Base-by-base conservation (phyloP, 179 eudicot genomes). In the Patellifolia procumbens region DNA sequence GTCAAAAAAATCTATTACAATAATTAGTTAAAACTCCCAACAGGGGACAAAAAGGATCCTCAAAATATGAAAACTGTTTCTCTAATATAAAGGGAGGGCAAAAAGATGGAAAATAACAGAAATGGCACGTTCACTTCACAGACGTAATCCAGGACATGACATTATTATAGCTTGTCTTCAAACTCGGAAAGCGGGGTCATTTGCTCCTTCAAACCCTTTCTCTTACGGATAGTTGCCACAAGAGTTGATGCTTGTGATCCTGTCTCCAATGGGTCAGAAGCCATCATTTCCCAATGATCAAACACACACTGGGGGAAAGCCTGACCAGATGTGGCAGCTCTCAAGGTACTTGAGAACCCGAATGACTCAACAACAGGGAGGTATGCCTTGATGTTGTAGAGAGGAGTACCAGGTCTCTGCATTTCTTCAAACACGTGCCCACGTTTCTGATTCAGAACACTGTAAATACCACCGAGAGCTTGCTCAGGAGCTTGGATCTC, bases 291-390 rank as follows among this genome's bases (percentile, higher is more conserved):
- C 80, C 80, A 77, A 24, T 77, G 80, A 46, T 77, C 80, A 59
- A 77, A 77, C 75, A 77, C 80, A 48, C 80, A 77, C 74, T 77
- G 80, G 0, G 80, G 80, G 75, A 77, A 77, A 29, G 80, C 80
- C 65, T 77, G 80, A 7, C 80, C 80, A n/a, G 80, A 77, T 0
- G 80, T 77, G 16, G 80, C 60, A 59, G 80, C 80, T 35, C 80
- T 77, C 69, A 77, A 60, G 2, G 74, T 60, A 60, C 80, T 51
- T n/a, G 80, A 77, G 29, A 77, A 77, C 2, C 80, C 80, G 32
- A 77, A 77, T 1, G 80, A 77, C 75, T 77, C 80, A 5, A 77
- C 68, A 26, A 77, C 80, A 46, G 80, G 80, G 0, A 77, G 70
- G 55, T 77, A 77, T 0, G 80, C 80, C 74, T 77, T 77, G 75